Percentiles rank a stretch among this genome's conserved stretches.
These are phyloP conservation scores for Solanum hybrid DNA, from an alignment of 305 asterid species.

Conservation along the genomic window DNA sequence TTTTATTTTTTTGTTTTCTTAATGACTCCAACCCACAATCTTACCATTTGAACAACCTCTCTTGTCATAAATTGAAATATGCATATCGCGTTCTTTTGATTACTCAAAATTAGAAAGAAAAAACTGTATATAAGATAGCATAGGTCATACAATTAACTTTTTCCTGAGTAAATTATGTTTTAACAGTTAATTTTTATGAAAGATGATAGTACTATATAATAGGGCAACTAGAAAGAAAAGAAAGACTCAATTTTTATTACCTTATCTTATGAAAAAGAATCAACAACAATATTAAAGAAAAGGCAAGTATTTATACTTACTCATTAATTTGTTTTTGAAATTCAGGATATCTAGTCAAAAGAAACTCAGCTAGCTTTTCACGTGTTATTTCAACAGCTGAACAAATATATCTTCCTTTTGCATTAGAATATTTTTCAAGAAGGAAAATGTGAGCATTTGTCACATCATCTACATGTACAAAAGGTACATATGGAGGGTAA, in stretches of 20 bases:
- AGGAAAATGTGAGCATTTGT: conserved; percentile 40
- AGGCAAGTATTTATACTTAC: conserved; percentile 9
- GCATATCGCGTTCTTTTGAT: not conserved
- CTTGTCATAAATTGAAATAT: not conserved
- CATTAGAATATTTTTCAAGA: conserved; percentile 25
- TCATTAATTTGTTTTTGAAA: conserved; percentile 14
- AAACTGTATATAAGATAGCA: not conserved
- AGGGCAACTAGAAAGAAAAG: not conserved
- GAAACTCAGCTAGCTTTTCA: conserved; percentile 18
- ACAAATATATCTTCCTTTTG: conserved; percentile 38
- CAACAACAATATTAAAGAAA: not conserved
- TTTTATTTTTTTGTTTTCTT: too few species aligned
- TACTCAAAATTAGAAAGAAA: not conserved
- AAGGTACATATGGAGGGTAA: not conserved
- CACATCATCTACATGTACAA: conserved; percentile 44
- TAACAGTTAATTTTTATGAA: not conserved
- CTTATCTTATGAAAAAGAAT: not conserved
- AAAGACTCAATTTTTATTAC: not conserved
- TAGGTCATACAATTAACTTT: not conserved
- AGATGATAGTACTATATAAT: not conserved
- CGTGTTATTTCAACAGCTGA: conserved; percentile 19
- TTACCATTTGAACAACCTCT: not conserved
- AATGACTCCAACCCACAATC: not conserved
- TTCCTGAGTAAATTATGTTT: not conserved
- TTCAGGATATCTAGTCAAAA: conserved; percentile 22